A percentile compares a stretch with the other conserved stretches of the same genome.
These are phyloP conservation scores for Dacryopinax spathularia DNA, from an alignment of 768 basidiomycete genomes.

Conservation along the genomic window DNA sequence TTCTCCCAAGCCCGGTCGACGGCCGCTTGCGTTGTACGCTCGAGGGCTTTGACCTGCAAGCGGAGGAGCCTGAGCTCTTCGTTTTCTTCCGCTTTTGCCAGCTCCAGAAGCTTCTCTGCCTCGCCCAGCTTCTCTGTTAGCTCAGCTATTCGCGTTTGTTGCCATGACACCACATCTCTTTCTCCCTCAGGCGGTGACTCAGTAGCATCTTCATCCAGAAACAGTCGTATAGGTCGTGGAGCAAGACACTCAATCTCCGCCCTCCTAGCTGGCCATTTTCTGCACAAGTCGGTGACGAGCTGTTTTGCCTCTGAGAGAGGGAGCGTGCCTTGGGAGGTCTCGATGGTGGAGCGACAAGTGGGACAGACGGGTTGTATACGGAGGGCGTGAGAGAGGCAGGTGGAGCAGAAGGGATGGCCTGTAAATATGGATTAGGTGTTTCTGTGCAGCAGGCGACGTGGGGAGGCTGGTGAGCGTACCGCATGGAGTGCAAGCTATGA, in stretches of 20 bases:
- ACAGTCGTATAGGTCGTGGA: not conserved
- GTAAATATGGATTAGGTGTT: too few species aligned
- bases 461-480: not conserved
- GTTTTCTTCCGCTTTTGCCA: not conserved
- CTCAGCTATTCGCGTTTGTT: not conserved
- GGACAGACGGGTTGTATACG: not conserved
- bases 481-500: not conserved
- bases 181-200: not conserved
- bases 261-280: not conserved
- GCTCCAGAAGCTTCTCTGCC: not conserved
- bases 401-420: not conserved
- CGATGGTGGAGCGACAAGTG: not conserved
- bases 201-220: not conserved
- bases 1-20: not conserved
- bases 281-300: not conserved
- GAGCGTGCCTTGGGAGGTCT: not conserved
- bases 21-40: not conserved
- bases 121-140: not conserved
- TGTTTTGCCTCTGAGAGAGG: not conserved
- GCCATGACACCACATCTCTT: not conserved
- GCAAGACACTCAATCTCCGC: not conserved
- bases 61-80: not conserved
- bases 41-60: not conserved
- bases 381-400: not conserved
- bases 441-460: not conserved